Base-by-base conservation (phyloP, 2,329 filamentous ascomycete genomes). In the Stylonectria norvegica region DNA sequence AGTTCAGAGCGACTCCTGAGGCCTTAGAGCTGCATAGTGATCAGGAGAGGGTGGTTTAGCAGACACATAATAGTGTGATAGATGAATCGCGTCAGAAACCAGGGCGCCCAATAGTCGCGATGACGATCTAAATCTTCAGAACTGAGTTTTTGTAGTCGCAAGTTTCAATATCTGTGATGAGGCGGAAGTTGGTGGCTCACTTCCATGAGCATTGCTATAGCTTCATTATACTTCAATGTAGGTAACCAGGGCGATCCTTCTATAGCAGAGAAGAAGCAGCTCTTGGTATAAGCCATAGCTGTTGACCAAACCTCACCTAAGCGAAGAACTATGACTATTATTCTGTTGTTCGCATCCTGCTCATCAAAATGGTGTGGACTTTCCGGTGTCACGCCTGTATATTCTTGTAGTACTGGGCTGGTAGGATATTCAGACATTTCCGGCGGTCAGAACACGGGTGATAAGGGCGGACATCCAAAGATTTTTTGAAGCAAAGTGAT, bases 11-110 rank as follows among this genome's bases (percentile, higher is more conserved):
- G 29, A 12, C 42, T 30, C 9, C 31, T 15, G 5, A 25, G 20
- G 3, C 35, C 38, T n/a, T 36, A 34, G 7, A 42, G 36, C 31
- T 45, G 42, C 12, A 45, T 34, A 1, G 31, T 38, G 15, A 45
- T 18, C 8, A 45, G 34, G 3, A 45, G 11, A 12, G 43, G 34
- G 20, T 45, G 43, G 14, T 45, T 45, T 3, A 42, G 11, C 12
- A 42, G 29, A 27, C 43, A 45, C 19, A 45, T 38, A 12, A 23
- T 33, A 9, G 39, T 32, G 23, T 45, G 43, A 20, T 45, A 45
- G n/a, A 45, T 18, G 7, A 45, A 16, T n/a, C 43, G 43, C 5
- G 18, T 45, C 12, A 45, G 34, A 16, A 45, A 15, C 43, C 43
- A 45, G 3, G 39, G 43, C 6, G 25, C 38, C 43, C 34, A 45